phyloP scores from a whole-genome alignment of 345 rosid genomes.

The Isatis tinctoria region DNA sequence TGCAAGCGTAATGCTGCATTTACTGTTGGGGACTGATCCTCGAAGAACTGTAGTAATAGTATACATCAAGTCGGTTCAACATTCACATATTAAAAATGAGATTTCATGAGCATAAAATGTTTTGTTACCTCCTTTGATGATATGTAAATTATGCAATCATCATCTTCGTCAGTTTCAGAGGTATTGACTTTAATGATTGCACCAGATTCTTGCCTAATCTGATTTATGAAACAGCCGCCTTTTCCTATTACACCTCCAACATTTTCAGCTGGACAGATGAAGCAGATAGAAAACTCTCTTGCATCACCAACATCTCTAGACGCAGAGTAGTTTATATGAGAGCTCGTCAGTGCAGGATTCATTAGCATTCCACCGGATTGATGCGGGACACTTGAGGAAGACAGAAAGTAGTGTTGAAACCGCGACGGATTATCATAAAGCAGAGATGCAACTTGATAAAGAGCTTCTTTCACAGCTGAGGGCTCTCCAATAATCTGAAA shows the following conservation, averaged over 20 bases:
- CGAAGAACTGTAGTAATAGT: slow-evolving; percentile 42
- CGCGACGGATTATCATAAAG: slow-evolving; percentile 71
- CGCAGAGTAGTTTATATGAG: slow-evolving; percentile 47
- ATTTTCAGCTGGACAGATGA: slow-evolving; percentile 58
- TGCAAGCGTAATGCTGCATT: slow-evolving; percentile 64
- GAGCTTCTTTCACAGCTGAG: slow-evolving; percentile 47
- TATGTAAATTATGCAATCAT: slow-evolving; percentile 53
- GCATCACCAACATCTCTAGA: slow-evolving; percentile 48
- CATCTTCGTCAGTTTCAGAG: slow-evolving; percentile 51
- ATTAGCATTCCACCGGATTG: slow-evolving; percentile 41
- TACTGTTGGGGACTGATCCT: slow-evolving; percentile 60
- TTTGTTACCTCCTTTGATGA: slow-evolving; percentile 57
- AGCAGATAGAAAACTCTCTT: slow-evolving; percentile 53
- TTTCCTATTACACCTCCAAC: slow-evolving; percentile 65
- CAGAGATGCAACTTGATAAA: slow-evolving; percentile 46
- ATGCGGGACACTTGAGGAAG: slow-evolving; percentile 37
- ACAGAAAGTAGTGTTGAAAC: slow-evolving; percentile 49
- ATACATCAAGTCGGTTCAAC: neutral
- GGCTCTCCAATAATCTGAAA: slow-evolving; percentile 56
- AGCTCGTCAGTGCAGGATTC: slow-evolving; percentile 43
- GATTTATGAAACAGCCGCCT: slow-evolving; percentile 63
- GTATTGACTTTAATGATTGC: slow-evolving; percentile 61
- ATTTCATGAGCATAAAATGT: neutral
- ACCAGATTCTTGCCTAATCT: slow-evolving; percentile 66
- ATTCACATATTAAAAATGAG: neutral